Conservation (phyloP, 2,329 filamentous ascomycete genomes). For the Fusarium bulbicola region DNA sequence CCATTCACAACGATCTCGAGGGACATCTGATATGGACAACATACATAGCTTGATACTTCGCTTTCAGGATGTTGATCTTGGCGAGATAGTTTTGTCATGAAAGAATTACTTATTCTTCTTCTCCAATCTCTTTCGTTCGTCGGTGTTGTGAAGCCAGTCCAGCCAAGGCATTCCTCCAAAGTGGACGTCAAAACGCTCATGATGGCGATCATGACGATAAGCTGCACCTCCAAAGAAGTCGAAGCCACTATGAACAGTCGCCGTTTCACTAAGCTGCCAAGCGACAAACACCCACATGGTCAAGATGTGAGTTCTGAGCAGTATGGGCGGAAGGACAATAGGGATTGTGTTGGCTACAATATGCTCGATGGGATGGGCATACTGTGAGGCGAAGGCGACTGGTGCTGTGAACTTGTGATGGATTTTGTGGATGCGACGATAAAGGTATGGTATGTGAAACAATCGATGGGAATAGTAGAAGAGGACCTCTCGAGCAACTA, state of each 20-base stretch:
- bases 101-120: neutral
- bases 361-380: conserved; percentile 66
- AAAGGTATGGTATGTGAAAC: conserved; percentile 59
- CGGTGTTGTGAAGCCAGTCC: conserved; percentile 65
- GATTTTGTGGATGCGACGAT: conserved; percentile 62
- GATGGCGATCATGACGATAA: conserved; percentile 64
- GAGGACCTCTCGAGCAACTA: conserved; percentile 57
- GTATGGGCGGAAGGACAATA: conserved; percentile 57
- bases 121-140: conserved; percentile 18
- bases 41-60: neutral
- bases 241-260: conserved; percentile 66
- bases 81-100: neutral
- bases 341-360: conserved; percentile 63
- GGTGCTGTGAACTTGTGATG: conserved; percentile 67
- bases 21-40: neutral
- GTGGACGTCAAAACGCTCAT: conserved; percentile 64
- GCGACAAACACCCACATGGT: conserved; percentile 61
- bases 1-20: neutral
- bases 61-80: neutral
- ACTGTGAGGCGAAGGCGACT: conserved; percentile 64
- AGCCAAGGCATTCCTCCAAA: conserved; percentile 62
- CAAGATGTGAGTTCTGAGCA: conserved; percentile 59
- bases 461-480: conserved; percentile 67
- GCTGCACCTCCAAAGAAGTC: conserved; percentile 61
- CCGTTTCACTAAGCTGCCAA: conserved; percentile 60